Evolutionary conservation across 1,284 basidiomycete genomes (phyloP).

Genomic region (Chalciporus sp.): DNA sequence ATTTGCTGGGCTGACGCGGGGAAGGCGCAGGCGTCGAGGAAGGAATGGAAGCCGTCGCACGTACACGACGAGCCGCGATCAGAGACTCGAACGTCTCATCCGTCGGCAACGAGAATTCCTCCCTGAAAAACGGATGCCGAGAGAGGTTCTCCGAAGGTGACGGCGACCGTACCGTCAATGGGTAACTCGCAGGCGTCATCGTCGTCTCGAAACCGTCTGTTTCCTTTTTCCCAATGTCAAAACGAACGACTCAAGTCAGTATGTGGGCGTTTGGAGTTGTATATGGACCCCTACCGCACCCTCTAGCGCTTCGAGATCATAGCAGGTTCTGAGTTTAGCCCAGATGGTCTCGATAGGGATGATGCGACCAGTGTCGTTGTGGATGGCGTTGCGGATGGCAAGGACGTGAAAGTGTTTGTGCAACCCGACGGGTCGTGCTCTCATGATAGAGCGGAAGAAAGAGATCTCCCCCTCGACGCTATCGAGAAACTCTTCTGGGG

Average conservation of each 20-base stretch:
- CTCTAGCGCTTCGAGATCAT: slow-evolving; percentile 79
- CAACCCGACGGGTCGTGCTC: slow-evolving; percentile 74
- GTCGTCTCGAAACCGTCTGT: slow-evolving; percentile 61
- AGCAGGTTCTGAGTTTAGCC: slow-evolving; percentile 71
- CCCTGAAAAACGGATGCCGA: slow-evolving; percentile 67
- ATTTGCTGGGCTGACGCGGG: slow-evolving; percentile 35
- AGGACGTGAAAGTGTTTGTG: slow-evolving; percentile 81
- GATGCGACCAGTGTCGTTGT: slow-evolving; percentile 65
- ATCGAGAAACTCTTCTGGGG: slow-evolving; percentile 52
- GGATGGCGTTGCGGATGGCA: slow-evolving; percentile 69
- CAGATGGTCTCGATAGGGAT: slow-evolving; percentile 70
- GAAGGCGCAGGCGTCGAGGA: slow-evolving; percentile 57
- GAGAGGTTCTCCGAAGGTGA: slow-evolving; percentile 66
- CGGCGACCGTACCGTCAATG: slow-evolving; percentile 57
- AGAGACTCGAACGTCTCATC: slow-evolving; percentile 61
- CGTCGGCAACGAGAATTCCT: slow-evolving; percentile 64
- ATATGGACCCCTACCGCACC: slow-evolving; percentile 47
- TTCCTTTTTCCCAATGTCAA: slow-evolving; percentile 49
- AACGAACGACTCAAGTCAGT: slow-evolving; percentile 4
- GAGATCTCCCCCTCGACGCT: slow-evolving; percentile 78
- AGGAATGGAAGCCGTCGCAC: slow-evolving; percentile 56
- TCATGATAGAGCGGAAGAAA: slow-evolving; percentile 78
- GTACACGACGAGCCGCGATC: slow-evolving; percentile 62
- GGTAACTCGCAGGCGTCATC: slow-evolving; percentile 46
- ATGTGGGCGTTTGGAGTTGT: slow-evolving; percentile 7